phyloP scores from a whole-genome alignment of 2,329 filamentous ascomycete genomes.

The Venturia asperata region DNA sequence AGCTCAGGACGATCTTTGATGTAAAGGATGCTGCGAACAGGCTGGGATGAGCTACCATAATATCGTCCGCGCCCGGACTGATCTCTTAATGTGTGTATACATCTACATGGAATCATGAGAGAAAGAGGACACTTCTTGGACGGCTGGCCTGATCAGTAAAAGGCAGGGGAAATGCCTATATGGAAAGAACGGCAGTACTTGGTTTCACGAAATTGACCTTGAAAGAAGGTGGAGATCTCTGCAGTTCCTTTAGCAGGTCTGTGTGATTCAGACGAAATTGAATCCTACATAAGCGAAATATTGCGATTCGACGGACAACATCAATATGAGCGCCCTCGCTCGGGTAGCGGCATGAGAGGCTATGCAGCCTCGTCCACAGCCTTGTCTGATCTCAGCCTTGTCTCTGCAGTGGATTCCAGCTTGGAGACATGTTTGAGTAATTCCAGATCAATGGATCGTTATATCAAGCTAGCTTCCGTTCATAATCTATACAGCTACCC shows the following conservation, averaged over 20 bases:
- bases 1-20: conserved; percentile 64
- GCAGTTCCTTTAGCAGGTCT: background rate
- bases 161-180: background rate
- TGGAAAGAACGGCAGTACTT: background rate
- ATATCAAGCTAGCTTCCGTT: background rate
- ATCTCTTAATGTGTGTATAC: background rate
- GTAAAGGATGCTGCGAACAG: conserved; percentile 67
- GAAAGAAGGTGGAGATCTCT: background rate
- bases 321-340: background rate
- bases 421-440: background rate
- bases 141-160: background rate
- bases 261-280: background rate
- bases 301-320: background rate
- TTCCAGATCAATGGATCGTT: background rate
- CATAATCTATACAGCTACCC: background rate
- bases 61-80: conserved; percentile 4
- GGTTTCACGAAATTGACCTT: background rate
- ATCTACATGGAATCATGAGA: background rate
- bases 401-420: background rate
- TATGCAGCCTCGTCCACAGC: conserved; percentile 9
- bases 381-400: conserved; percentile 14
- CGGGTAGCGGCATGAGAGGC: conserved; percentile 8
- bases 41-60: conserved; percentile 54
- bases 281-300: background rate
- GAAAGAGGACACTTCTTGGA: background rate